Conservation (phyloP, 106 monocot genomes). For the Gastrodia elata region DNA sequence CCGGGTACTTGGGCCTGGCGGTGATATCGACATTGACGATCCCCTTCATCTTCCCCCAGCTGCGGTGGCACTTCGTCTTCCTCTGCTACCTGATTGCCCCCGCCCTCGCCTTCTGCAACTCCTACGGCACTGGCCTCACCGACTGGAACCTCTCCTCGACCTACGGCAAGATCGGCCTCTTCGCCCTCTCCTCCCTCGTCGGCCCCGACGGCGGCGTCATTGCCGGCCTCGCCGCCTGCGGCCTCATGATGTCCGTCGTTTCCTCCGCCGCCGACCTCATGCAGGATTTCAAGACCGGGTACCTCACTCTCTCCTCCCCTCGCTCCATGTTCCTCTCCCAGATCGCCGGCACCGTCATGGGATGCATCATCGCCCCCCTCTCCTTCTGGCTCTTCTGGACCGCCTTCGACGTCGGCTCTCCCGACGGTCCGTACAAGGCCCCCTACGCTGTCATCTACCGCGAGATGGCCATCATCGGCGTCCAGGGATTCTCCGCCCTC, state of each 20-base stretch:
- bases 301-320: conserved; percentile 70
- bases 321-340: conserved; percentile 89
- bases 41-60: conserved; percentile 72
- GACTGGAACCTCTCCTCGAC: conserved; percentile 79
- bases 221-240: conserved; percentile 82
- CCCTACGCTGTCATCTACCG: conserved; percentile 78
- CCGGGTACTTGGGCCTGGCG: conserved; percentile 57
- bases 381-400: conserved; percentile 88
- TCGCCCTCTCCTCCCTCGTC: conserved; percentile 55
- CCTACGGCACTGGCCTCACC: conserved; percentile 77
- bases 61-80: conserved; percentile 68
- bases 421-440: conserved; percentile 68
- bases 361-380: conserved; percentile 71
- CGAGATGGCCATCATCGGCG: conserved; percentile 81
- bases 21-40: conserved; percentile 64
- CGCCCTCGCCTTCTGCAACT: conserved; percentile 83
- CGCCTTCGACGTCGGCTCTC: conserved; percentile 67
- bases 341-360: conserved; percentile 63
- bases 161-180: conserved; percentile 84
- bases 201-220: conserved; percentile 81
- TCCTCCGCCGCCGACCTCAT: conserved; percentile 84
- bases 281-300: conserved; percentile 93
- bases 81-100: conserved; percentile 58
- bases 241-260: conserved; percentile 91
- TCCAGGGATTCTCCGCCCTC: conserved; percentile 71